Conservation (phyloP, 2,329 filamentous ascomycete species). For the Paecilomyces formosus region DNA sequence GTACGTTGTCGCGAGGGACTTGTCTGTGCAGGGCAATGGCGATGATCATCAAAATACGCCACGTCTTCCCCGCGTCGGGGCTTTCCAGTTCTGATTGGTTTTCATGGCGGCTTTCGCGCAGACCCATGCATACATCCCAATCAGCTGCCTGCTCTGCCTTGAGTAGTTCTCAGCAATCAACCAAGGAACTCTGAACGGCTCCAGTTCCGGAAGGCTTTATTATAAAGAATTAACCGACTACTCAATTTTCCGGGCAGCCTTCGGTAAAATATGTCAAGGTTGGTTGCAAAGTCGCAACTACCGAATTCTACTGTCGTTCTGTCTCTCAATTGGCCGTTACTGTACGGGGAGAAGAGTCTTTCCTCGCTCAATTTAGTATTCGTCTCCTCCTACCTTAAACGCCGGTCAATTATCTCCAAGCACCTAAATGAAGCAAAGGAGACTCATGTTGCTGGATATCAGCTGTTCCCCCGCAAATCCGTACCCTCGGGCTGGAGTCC, state of each 20-base stretch:
- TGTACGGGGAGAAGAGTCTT: too few relatives aligned
- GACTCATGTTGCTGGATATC: not conserved
- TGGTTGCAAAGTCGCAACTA: too few relatives aligned
- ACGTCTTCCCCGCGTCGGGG: not conserved
- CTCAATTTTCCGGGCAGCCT: not conserved
- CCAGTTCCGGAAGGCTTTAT: not conserved
- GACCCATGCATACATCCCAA: not conserved
- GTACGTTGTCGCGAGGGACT: too few relatives aligned
- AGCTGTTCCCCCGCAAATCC: not conserved
- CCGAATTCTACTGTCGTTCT: too few relatives aligned
- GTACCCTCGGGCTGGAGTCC: not conserved
- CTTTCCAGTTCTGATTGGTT: not conserved
- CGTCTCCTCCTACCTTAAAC: too few relatives aligned
- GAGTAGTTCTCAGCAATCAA: not conserved
- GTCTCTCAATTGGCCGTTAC: too few relatives aligned
- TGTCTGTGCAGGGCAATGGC: not conserved
- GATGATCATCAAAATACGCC: not conserved
- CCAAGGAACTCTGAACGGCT: not conserved
- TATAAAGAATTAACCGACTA: not conserved
- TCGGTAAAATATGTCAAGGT: not conserved
- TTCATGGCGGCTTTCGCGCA: not conserved
- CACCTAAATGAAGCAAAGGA: not conserved
- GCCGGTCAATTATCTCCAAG: not conserved
- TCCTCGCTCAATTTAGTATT: too few relatives aligned
- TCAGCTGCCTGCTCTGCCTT: not conserved